Evolutionary conservation across 1,284 basidiomycete species (phyloP).

Genomic region (Cryptococcus wingfieldii): DNA sequence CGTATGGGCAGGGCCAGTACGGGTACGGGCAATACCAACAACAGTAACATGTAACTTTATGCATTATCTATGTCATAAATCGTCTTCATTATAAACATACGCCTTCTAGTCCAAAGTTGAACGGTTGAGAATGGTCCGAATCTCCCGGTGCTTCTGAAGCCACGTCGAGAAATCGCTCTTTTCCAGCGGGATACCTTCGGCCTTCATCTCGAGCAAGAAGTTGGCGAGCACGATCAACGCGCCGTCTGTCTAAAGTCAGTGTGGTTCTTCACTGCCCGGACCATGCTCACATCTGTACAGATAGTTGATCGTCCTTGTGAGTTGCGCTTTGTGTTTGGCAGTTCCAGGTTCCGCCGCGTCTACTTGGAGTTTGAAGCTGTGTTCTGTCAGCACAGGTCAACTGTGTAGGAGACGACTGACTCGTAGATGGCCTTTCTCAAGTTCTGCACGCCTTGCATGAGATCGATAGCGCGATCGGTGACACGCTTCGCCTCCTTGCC

Average conservation of each 20-base stretch:
- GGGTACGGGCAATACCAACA: not conserved
- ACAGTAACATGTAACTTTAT: not conserved
- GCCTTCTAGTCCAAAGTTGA: conserved; percentile 63
- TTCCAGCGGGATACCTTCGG: conserved; percentile 50
- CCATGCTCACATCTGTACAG: conserved; percentile 54
- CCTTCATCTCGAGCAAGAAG: conserved; percentile 76
- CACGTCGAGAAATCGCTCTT: conserved; percentile 65
- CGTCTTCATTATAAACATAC: not conserved
- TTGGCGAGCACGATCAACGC: conserved; percentile 92
- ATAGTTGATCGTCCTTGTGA: conserved; percentile 76
- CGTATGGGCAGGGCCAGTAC: conserved; percentile 1
- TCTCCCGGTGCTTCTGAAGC: conserved; percentile 77
- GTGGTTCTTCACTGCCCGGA: not conserved
- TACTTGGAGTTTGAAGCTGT: conserved; percentile 83
- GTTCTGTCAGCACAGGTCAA: not conserved
- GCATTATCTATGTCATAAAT: not conserved
- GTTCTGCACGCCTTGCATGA: conserved; percentile 89
- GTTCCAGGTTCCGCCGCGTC: conserved; percentile 76
- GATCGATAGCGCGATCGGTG: conserved; percentile 81
- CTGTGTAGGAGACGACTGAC: conserved; percentile 51
- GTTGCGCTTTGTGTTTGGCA: conserved; percentile 67
- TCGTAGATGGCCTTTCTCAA: conserved; percentile 87
- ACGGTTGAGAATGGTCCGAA: conserved; percentile 68
- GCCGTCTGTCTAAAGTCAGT: conserved; percentile 60
- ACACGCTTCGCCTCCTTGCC: conserved; percentile 75